Evolutionary conservation across 176 grass and related monocot species (phyloP).

Genomic region (Paspalum vaginatum): DNA sequence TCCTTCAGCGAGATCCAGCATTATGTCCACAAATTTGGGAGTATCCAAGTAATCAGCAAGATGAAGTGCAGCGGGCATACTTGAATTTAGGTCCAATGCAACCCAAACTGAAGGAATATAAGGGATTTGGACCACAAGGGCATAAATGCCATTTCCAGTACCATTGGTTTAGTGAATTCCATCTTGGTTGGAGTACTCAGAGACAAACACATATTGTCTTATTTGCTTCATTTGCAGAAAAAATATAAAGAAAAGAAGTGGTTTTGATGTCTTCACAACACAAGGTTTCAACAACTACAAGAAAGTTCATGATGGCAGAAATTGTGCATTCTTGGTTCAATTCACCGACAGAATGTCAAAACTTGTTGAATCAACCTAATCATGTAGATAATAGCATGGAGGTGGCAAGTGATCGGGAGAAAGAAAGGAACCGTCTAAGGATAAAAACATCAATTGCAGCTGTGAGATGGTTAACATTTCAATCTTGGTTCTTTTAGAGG

Average conservation of each 20-base stretch:
- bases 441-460: constrained; percentile 20
- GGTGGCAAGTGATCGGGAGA: neutral
- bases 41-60: constrained; percentile 12
- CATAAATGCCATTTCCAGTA: constrained; percentile 2
- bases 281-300: constrained; percentile 28
- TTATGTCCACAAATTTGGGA: constrained; percentile 6
- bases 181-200: constrained; percentile 37
- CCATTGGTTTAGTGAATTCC: constrained; percentile 22
- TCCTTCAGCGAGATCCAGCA: constrained; percentile 1
- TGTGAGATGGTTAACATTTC: constrained; percentile 5
- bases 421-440: neutral
- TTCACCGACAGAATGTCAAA: constrained; percentile 1
- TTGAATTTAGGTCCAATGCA: constrained; percentile 23
- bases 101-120: neutral
- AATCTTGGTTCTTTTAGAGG: constrained; percentile 36
- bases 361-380: neutral
- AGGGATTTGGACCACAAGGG: neutral
- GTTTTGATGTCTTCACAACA: constrained; percentile 22
- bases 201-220: constrained; percentile 33
- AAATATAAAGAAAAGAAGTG: neutral
- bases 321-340: constrained; percentile 24
- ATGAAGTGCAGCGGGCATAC: constrained; percentile 29
- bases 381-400: constrained; percentile 14
- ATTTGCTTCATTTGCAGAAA: constrained; percentile 4
- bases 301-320: constrained; percentile 38